Evolutionary conservation across 225 moss, liverwort and hornwort species (phyloP), one percentile per base, ranked within the genome.

Genomic region (Physcomitrium patens): DNA sequence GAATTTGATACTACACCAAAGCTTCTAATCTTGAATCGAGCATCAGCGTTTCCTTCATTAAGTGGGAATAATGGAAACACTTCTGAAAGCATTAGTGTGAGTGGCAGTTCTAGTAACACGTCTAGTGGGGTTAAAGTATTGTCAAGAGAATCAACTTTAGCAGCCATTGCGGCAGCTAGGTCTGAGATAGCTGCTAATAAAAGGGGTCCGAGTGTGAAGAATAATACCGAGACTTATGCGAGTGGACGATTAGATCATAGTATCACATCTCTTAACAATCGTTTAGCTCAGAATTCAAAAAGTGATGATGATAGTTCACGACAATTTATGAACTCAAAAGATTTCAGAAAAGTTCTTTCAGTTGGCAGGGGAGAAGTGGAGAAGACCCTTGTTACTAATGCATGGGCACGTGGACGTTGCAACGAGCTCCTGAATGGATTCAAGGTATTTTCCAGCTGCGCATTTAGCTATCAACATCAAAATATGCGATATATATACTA

Each of bases 111-210:
- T 66, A 70, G 65, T 74, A 76, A 73, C 58, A 46, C 69, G 47
- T 64, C 60, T 77, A 83, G 26, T 83, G 68, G 31, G 31, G 31
- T 79, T 69, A 84, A 80, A 73, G 64, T 70, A 31, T 68, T 80
- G 37, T 58, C 77, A 74, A 80, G 74, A 77, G 79, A 86, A 77
- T 68, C 78, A 28, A 67, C 82, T 76, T 75, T 67, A 76, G 82
- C 86, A 47, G 82, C 82, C n/a, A 82, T 79, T 74, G 79, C 73
- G 23, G 79, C 79, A 64, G 79, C 82, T 72, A 76, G 79, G 49
- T 82, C 78, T 72, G 82, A 82, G 77, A 79, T 82, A 73, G 82
- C 82, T 73, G 78, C 86, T 37, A 79, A 72, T 74, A 86, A 82
- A 76, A 79, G 74, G 69, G 79, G 78, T 26, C 72, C 59, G 24